These are phyloP conservation scores for Hylodesmum podocarpum DNA, from an alignment of 306 rosid species.

Conservation along the genomic window DNA sequence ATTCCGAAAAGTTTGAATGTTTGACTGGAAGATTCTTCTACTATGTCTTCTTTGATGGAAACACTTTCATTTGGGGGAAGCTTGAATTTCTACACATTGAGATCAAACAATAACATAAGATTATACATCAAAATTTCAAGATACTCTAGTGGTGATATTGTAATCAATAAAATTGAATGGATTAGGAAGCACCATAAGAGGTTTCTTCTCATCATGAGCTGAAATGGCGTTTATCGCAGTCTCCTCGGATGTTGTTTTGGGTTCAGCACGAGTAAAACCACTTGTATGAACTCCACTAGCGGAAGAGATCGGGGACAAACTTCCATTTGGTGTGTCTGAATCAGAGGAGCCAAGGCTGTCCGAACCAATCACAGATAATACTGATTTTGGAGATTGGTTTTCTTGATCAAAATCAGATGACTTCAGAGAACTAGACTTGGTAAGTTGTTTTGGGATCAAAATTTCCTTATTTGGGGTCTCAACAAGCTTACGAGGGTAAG, in stretches of 20 bases:
- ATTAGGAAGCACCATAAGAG: conserved; percentile 47
- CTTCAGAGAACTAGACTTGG: conserved; percentile 47
- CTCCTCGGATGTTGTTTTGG: conserved; percentile 43
- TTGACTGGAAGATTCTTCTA: conserved; percentile 39
- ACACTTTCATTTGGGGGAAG: conserved; percentile 29
- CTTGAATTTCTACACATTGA: conserved; percentile 47
- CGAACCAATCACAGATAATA: conserved; percentile 47
- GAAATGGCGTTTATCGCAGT: conserved; percentile 28
- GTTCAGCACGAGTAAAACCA: conserved; percentile 24
- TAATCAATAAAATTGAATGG: background rate
- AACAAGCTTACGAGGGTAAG: conserved; percentile 78
- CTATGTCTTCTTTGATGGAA: conserved; percentile 30
- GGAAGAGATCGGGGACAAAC: conserved; percentile 56
- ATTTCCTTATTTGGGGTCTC: conserved; percentile 19
- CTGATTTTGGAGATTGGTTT: conserved; percentile 71
- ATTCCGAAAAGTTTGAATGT: conserved; percentile 79
- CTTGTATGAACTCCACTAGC: conserved; percentile 33
- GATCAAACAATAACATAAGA: conserved; percentile 6
- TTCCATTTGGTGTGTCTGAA: conserved; percentile 48
- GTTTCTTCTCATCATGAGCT: conserved; percentile 25
- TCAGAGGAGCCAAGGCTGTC: conserved; percentile 47
- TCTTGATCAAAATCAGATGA: conserved; percentile 50
- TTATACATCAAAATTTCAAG: background rate
- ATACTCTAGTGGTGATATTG: background rate
- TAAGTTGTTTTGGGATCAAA: conserved; percentile 28